Evolutionary conservation across 1,284 basidiomycete species (phyloP).

Genomic region (Tremellales sp.): DNA sequence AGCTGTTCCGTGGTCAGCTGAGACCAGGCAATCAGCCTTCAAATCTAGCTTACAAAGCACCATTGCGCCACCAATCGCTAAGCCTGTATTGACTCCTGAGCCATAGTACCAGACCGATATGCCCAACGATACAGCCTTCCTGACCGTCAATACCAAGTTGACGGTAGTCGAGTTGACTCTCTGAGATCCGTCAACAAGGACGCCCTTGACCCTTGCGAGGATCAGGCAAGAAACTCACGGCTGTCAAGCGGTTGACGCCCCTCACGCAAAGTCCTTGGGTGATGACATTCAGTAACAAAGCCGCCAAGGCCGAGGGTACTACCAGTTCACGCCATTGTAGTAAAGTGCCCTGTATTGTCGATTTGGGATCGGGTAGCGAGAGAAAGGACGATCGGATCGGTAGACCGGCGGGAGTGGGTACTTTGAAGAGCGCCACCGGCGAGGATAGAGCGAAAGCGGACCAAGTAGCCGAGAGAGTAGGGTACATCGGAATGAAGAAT

Average conservation of each 20-base stretch:
- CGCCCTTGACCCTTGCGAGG: not conserved
- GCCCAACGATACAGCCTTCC: conserved; percentile 79
- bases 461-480: conserved; percentile 54
- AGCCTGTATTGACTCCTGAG: conserved; percentile 32
- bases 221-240: conserved; percentile 32
- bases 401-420: conserved; percentile 16
- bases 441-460: conserved; percentile 35
- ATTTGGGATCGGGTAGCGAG: conserved; percentile 1
- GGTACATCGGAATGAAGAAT: conserved; percentile 62
- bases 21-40: not conserved
- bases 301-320: conserved; percentile 63
- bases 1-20: conserved; percentile 6
- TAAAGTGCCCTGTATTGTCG: not conserved
- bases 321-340: conserved; percentile 19
- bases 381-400: conserved; percentile 1
- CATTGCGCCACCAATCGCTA: conserved; percentile 41
- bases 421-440: conserved; percentile 27
- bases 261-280: conserved; percentile 86
- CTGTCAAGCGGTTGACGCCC: conserved; percentile 80
- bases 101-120: conserved; percentile 53
- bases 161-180: conserved; percentile 73
- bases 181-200: conserved; percentile 12
- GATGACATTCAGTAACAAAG: conserved; percentile 70
- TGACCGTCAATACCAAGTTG: conserved; percentile 79
- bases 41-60: conserved; percentile 34